Percentiles rank a stretch among this genome's conserved stretches.
Evolutionary conservation across 176 grass and related monocot genomes (phyloP).

Genomic region (Zea mays): Zm-B73-REFERENCE-NAM-5.0 NC_050098.1:96534501-96535000

Average conservation of each 20-base stretch:
- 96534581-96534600: conserved; percentile 43
- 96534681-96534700: conserved; percentile 1
- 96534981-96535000: conserved; percentile 10
- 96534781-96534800: conserved; percentile 58
- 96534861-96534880: conserved; percentile 19
- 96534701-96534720: background rate
- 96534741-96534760: conserved; percentile 39
- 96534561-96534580: too few species aligned
- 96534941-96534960: conserved; percentile 26
- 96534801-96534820: conserved; percentile 55
- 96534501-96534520: too few species aligned
- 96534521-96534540: too few species aligned
- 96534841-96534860: conserved; percentile 31
- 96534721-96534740: conserved; percentile 12
- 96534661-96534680: background rate
- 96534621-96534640: background rate
- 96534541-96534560: too few species aligned
- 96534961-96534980: conserved; percentile 20
- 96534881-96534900: conserved; percentile 32
- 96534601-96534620: background rate
- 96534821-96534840: conserved; percentile 37
- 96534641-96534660: conserved; percentile 1
- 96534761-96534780: conserved; percentile 50
- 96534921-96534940: conserved; percentile 20
- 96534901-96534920: conserved; percentile 36